Base-by-base conservation (phyloP, 176 grass and related monocot genomes). In the Carex myosuroides region DNA sequence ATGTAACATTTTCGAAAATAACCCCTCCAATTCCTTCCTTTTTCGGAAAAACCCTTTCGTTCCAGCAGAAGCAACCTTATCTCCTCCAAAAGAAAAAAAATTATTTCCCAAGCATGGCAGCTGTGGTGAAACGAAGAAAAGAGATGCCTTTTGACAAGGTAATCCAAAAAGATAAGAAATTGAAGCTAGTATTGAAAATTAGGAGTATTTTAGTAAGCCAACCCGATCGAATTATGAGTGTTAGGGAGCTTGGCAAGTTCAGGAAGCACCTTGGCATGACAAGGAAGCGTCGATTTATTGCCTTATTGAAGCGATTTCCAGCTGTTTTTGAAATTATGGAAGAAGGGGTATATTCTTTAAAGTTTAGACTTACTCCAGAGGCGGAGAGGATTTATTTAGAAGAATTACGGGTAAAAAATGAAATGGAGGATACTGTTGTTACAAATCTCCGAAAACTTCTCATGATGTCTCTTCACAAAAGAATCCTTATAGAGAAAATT, bases 101-200 rank as follows among this genome's bases (percentile, higher is more conserved):
- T 1, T 16, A 69, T 46, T 86, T 53, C 30, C 74, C 79, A 48
- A 41, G 84, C 10, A 62, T 87, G 2, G 44, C 39, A 58, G 89
- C 93, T n/a, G 91, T 87, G 65, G 91, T 93, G 74, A 98, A 98
- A 84, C 85, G 96, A 20, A 89, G 93, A 44, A 98, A 95, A 91
- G 96, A 98, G 88, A 10, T 61, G 2, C 89, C 96, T 21, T 95
- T 98, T 78, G 93, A 98, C 84, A 92, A 86, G 86, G 96, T 98
- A 11, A 93, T 98, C 79, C 91, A 98, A 83, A 87, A 89, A 22
- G 96, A 98, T 87, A 99, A 99, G 93, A 99, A 93, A 86, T 87
- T 99, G 5, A 99, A 99, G 85, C 89, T 99, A 22, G 89, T 95
- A 14, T 85, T 99, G 82, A 95, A 93, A 89, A 94, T 99, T 42